phyloP scores from a whole-genome alignment of 306 rosid species.

The Alnus rubra region DNA sequence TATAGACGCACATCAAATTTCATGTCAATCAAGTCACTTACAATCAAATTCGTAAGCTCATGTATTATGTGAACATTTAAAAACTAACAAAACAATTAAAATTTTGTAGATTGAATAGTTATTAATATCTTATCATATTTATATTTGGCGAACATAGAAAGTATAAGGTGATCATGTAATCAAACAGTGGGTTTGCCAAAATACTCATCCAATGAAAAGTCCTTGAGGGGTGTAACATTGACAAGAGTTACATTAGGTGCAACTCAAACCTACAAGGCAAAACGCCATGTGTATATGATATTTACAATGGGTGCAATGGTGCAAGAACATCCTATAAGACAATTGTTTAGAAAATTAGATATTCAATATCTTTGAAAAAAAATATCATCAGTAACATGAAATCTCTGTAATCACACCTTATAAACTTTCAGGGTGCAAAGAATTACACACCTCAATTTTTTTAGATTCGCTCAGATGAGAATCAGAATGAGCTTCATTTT shows the following conservation, averaged over 20 bases:
- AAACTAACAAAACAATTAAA: too few relatives aligned
- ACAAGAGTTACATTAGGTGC: not conserved
- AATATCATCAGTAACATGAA: not conserved
- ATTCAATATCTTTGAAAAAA: not conserved
- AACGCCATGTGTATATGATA: not conserved
- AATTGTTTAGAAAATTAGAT: not conserved
- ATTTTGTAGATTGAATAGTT: not conserved
- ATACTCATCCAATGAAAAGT: not conserved
- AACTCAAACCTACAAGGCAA: not conserved
- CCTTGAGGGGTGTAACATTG: not conserved
- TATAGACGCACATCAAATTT: too few relatives aligned
- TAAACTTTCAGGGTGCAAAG: conserved; percentile 5
- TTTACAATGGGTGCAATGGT: not conserved
- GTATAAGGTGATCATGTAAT: not conserved
- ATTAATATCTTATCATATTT: not conserved
- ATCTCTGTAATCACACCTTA: not conserved
- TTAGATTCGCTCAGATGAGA: conserved; percentile 45
- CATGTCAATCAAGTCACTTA: not conserved
- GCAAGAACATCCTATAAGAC: not conserved
- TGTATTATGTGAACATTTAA: not conserved
- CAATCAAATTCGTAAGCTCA: not conserved
- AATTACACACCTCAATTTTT: conserved; percentile 55
- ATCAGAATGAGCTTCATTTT: conserved; percentile 48
- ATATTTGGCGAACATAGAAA: not conserved
- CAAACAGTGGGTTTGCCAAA: not conserved